Percentiles rank a stretch among this genome's conserved stretches.
phyloP scores from a whole-genome alignment of 1,139 yeast species.

The Nakaseomyces sp. region DNA sequence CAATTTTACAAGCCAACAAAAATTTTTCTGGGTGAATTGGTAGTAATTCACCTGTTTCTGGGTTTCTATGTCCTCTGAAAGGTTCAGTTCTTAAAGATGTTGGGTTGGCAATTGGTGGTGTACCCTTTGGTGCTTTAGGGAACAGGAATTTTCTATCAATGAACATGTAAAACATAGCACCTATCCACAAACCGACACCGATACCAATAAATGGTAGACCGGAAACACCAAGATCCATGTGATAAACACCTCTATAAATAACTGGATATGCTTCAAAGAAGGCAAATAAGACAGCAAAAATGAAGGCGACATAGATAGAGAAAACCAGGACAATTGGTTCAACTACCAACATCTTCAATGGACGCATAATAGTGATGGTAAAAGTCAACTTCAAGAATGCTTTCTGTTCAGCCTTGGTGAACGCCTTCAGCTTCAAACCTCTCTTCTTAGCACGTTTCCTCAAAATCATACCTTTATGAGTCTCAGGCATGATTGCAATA shows the following conservation, averaged over 20 bases:
- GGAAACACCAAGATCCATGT: constrained; percentile 49
- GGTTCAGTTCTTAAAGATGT: constrained; percentile 22
- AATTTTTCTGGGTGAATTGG: constrained; percentile 40
- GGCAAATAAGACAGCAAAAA: constrained; percentile 67
- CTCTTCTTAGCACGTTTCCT: constrained; percentile 50
- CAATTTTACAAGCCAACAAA: constrained; percentile 42
- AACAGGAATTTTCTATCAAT: constrained; percentile 43
- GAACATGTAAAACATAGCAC: constrained; percentile 42
- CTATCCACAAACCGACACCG: constrained; percentile 53
- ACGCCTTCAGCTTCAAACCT: constrained; percentile 40
- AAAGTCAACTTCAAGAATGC: constrained; percentile 36
- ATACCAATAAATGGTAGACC: constrained; percentile 65
- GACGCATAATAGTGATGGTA: constrained; percentile 45
- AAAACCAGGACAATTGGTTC: constrained; percentile 66
- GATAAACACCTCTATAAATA: constrained; percentile 55
- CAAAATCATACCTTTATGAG: constrained; percentile 56
- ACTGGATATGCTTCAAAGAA: constrained; percentile 74
- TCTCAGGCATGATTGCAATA: constrained; percentile 54
- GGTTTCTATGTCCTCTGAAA: constrained; percentile 28
- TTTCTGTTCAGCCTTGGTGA: constrained; percentile 24
- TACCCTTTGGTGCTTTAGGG: constrained; percentile 55
- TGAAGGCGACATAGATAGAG: constrained; percentile 59
- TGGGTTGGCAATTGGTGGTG: constrained; percentile 30
- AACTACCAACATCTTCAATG: constrained; percentile 52
- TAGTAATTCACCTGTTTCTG: constrained; percentile 44